Evolutionary conservation across 805 yeast species (phyloP).

Genomic region (Sugiyamaella chiloensis): DNA sequence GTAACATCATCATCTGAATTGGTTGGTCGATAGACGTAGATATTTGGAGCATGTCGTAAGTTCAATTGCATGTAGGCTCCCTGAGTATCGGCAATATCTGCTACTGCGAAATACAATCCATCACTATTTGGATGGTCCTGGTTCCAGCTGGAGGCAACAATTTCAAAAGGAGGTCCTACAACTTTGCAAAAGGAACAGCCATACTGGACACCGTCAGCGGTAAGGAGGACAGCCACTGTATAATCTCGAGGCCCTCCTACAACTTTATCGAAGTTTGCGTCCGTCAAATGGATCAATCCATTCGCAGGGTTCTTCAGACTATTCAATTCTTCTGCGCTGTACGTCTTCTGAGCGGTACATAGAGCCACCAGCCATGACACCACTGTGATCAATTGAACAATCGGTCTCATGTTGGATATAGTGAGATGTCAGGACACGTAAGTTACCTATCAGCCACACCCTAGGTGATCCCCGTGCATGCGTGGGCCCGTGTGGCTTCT

Average conservation of each 20-base stretch:
- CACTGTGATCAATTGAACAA: neutral
- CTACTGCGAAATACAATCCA: conserved; percentile 63
- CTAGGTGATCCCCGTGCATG: no score
- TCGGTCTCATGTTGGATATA: neutral
- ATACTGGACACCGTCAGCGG: conserved; percentile 70
- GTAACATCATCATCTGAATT: conserved; percentile 30
- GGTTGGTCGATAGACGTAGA: conserved; percentile 59
- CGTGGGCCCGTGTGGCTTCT: no score
- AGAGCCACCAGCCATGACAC: neutral
- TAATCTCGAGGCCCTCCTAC: conserved; percentile 67
- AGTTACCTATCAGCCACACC: no score
- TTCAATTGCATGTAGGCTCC: conserved; percentile 50
- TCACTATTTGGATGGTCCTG: conserved; percentile 52
- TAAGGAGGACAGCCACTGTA: conserved; percentile 60
- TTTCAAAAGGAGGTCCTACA: conserved; percentile 60
- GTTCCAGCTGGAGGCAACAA: conserved; percentile 62
- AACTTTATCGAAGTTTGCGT: conserved; percentile 53
- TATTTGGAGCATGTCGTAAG: conserved; percentile 74
- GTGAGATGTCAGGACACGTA: neutral
- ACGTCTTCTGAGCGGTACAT: neutral
- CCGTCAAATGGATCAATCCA: conserved; percentile 51
- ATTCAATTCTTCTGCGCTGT: neutral
- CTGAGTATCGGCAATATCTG: conserved; percentile 64
- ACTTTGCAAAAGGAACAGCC: conserved; percentile 75
- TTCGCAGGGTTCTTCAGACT: neutral